A percentile compares a stretch with the other conserved stretches of the same genome.
Evolutionary conservation across 2,329 filamentous ascomycete genomes (phyloP).

Genomic region (Thermothelomyces thermophilus): DNA sequence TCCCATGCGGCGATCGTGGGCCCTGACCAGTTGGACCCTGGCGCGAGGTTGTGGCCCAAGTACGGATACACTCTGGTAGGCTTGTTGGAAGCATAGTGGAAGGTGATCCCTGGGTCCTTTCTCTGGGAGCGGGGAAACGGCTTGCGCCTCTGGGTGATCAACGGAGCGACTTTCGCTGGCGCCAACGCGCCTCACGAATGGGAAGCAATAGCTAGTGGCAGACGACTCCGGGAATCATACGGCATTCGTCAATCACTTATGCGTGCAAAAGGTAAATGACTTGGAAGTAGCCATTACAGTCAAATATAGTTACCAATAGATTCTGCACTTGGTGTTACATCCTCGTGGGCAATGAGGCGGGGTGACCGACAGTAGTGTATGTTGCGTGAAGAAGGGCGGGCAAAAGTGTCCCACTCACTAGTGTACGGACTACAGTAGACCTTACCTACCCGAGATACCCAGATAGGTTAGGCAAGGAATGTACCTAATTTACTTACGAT

Average conservation of each 20-base stretch:
- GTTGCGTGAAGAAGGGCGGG: no score
- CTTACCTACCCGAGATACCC: no score
- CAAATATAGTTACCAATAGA: conserved; percentile 4
- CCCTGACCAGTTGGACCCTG: conserved; percentile 13
- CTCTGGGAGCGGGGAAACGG: neutral
- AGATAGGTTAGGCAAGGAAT: no score
- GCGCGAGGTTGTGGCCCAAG: conserved; percentile 7
- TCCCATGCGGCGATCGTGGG: conserved; percentile 11
- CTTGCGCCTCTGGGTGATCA: neutral
- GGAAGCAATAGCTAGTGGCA: neutral
- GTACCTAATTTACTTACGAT: no score
- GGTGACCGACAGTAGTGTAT: no score
- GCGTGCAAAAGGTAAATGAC: neutral
- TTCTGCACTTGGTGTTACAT: no score
- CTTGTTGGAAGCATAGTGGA: conserved; percentile 8
- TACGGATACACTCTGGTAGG: no score
- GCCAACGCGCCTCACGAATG: neutral
- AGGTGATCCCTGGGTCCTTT: conserved; percentile 6
- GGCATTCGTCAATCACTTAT: neutral
- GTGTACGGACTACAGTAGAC: no score
- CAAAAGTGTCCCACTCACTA: no score
- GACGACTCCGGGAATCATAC: neutral
- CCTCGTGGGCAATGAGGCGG: neutral
- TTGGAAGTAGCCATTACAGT: neutral
- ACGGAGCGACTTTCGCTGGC: neutral